These are phyloP conservation scores for Diutina rugosa DNA, from an alignment of 1,139 yeast species.

Conservation along the genomic window DNA sequence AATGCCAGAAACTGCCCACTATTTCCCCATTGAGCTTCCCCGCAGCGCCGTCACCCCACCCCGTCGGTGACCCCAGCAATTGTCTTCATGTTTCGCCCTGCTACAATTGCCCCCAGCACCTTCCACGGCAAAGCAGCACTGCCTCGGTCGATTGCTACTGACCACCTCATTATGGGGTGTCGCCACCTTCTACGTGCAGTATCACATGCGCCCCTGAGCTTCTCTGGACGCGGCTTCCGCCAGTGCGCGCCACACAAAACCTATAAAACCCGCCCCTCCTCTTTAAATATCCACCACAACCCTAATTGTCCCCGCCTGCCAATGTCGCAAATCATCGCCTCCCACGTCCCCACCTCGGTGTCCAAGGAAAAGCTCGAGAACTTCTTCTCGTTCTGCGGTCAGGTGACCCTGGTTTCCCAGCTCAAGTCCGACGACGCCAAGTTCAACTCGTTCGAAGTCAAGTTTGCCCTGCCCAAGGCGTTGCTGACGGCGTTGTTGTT, in stretches of 20 bases:
- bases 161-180: no score
- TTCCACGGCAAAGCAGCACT: no score
- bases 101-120: no score
- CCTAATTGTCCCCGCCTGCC: not conserved
- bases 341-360: conserved; percentile 44
- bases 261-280: not conserved
- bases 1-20: no score
- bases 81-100: no score
- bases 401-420: conserved; percentile 31
- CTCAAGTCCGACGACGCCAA: conserved; percentile 15
- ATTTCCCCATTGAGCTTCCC: no score
- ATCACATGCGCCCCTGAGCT: not conserved
- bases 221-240: not conserved
- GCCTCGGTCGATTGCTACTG: no score
- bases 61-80: no score
- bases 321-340: conserved; percentile 39
- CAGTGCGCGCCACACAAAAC: not conserved
- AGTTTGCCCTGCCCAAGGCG: conserved; percentile 48
- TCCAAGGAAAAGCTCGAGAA: conserved; percentile 45
- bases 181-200: not conserved
- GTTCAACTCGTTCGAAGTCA: conserved; percentile 32
- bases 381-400: conserved; percentile 74
- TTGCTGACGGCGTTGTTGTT: conserved; percentile 61
- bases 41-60: no score
- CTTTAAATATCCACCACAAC: not conserved